Evolutionary conservation across 345 rosid species (phyloP), one percentile per base, ranked within the genome.

Genomic region (Ceriops zippeliana): DNA sequence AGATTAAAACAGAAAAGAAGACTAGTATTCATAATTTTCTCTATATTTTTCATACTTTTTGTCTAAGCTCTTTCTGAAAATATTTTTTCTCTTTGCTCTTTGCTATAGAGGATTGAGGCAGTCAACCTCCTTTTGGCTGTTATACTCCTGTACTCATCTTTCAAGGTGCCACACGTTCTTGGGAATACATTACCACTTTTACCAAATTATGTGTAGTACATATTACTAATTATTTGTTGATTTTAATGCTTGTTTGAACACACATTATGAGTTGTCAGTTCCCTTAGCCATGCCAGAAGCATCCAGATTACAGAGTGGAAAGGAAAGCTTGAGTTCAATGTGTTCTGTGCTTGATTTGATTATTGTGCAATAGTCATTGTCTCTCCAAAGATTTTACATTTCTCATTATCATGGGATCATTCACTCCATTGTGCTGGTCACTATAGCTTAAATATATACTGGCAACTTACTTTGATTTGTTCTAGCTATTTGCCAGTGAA

Each of bases 91-190:
- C 21, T 52, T 2, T 56, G 68, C n/a, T 66, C 21, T 52, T 2
- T 56, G 68, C n/a, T 66, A 65, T 78, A 93, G 97, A 93, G 85
- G 75, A 88, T 85, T 77, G 98, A 91, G 82, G 91, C 79, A 6
- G 92, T 89, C 69, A 93, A 91, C 78, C 83, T 93, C 9, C 70
- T 89, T 49, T 82, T 93, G 80, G 96, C 98, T 62, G 92, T 71
- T 59, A 76, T 93, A 70, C 92, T 93, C 31, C 82, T 93, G 4
- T 93, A 81, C 81, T 91, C 98, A 42, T 81, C 96, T 46, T 83
- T 91, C 80, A 93, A 93, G 98, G 98, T 91, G 56, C 71, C 49
- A 62, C 62, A 53, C 53, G 75, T 76, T 58, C 72, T 56, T 52
- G 52, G 28, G 49, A 31, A 34, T 46, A 24, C 38, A 31, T 75